Conservation (phyloP, 1,284 basidiomycete species). For the Cystobasidium pallidum region DNA sequence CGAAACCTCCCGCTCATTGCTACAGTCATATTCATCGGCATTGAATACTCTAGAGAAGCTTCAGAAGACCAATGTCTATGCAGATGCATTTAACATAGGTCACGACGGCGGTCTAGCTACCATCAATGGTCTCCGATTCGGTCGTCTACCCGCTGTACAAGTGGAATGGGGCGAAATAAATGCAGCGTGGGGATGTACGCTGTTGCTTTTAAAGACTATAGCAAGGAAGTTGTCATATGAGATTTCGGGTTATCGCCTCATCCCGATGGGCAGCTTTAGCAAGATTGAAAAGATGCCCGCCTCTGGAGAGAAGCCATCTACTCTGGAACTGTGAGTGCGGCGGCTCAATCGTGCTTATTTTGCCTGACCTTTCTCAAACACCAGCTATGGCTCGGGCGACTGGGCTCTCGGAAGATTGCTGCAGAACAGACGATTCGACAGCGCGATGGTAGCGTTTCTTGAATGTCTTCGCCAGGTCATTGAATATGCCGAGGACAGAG, state of each 20-base stretch:
- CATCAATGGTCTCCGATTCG: constrained; percentile 91
- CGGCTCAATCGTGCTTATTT: not conserved
- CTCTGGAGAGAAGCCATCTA: constrained; percentile 68
- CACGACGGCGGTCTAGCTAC: constrained; percentile 92
- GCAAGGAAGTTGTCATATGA: constrained; percentile 87
- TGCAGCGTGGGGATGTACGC: constrained; percentile 95
- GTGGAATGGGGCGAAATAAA: constrained; percentile 99
- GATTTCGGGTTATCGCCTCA: constrained; percentile 75
- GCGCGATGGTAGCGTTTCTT: constrained; percentile 92
- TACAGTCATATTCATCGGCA: constrained; percentile 63
- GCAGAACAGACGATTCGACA: constrained; percentile 93
- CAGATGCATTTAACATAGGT: constrained; percentile 97
- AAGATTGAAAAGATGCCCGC: constrained; percentile 72
- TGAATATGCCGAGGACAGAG: constrained; percentile 69
- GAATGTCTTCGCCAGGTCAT: constrained; percentile 90
- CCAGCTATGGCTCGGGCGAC: constrained; percentile 74
- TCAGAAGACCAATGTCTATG: constrained; percentile 91
- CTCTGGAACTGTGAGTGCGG: constrained; percentile 71
- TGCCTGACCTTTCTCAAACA: not conserved
- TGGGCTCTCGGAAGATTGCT: constrained; percentile 81
- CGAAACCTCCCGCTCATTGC: constrained; percentile 69
- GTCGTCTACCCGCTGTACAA: constrained; percentile 75
- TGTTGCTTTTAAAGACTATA: constrained; percentile 87
- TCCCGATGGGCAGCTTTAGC: constrained; percentile 91
- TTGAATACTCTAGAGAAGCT: constrained; percentile 72